A percentile compares a stretch with the other conserved stretches of the same genome.
Evolutionary conservation across 352 stramenopile genomes (phyloP).

Genomic region (Globisporangium cylindrosporum): DNA sequence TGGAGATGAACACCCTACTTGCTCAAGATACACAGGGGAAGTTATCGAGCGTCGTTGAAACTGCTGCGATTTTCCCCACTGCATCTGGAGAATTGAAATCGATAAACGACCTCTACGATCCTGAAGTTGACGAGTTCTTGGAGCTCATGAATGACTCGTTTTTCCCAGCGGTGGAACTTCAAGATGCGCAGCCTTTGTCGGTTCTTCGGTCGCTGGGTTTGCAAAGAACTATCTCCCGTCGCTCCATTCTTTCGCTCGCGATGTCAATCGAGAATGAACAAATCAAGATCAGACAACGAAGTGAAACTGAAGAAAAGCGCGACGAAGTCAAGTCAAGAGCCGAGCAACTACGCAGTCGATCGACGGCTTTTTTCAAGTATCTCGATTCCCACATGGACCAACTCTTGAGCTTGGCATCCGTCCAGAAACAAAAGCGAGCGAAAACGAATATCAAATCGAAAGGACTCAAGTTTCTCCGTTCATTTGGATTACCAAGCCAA

Average conservation of each 20-base stretch:
- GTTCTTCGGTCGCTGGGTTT: conserved; percentile 60
- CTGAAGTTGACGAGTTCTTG: conserved; percentile 65
- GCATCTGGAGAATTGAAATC: conserved; percentile 48
- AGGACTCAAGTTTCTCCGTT: conserved; percentile 52
- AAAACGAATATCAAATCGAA: conserved; percentile 49
- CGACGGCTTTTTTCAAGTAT: conserved; percentile 61
- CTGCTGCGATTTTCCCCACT: conserved; percentile 54
- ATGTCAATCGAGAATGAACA: conserved; percentile 61
- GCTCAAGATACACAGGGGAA: conserved; percentile 38
- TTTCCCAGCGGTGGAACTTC: conserved; percentile 59
- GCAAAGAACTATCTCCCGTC: conserved; percentile 59
- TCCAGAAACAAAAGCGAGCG: conserved; percentile 23
- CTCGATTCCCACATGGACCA: conserved; percentile 60
- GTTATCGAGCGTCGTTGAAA: conserved; percentile 42
- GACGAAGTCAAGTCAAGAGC: conserved; percentile 16
- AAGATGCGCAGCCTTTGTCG: conserved; percentile 49
- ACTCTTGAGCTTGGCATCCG: conserved; percentile 30
- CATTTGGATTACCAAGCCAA: conserved; percentile 25
- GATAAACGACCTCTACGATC: conserved; percentile 68
- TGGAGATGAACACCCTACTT: conserved; percentile 38
- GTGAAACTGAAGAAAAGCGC: conserved; percentile 15
- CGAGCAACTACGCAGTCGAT: conserved; percentile 31
- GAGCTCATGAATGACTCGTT: conserved; percentile 70
- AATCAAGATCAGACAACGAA: conserved; percentile 22
- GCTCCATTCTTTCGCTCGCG: conserved; percentile 59